Evolutionary conservation across 139 green algal species (phyloP).

Genomic region (Pedinophyceae sp.): DNA sequence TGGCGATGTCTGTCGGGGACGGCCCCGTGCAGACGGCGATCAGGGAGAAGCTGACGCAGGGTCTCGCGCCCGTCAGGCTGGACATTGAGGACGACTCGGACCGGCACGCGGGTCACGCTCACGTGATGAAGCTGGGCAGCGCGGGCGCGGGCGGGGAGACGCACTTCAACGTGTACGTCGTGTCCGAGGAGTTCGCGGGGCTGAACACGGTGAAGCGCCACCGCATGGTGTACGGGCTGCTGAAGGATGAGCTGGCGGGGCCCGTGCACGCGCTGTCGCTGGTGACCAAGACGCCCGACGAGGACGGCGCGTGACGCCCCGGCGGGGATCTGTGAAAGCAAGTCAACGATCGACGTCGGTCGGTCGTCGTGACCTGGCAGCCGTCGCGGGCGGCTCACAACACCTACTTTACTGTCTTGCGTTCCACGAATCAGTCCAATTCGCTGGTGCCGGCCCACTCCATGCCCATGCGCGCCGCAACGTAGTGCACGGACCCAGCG

Average conservation of each 20-base stretch:
- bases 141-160: conserved; percentile 24
- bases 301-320: conserved; percentile 10
- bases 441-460: too few relatives aligned
- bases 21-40: conserved; percentile 20
- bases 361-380: too few relatives aligned
- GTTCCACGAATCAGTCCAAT: too few relatives aligned
- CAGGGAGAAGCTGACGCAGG: conserved; percentile 16
- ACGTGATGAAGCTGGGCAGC: conserved; percentile 1
- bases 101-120: conserved; percentile 37
- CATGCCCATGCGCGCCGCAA: too few relatives aligned
- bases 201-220: conserved; percentile 42
- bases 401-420: too few relatives aligned
- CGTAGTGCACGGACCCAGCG: too few relatives aligned
- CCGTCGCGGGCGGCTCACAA: too few relatives aligned
- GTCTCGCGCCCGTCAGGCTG: conserved; percentile 19
- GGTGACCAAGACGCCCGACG: conserved; percentile 32
- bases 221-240: conserved; percentile 29
- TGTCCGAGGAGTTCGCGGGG: conserved; percentile 35
- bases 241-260: conserved; percentile 33
- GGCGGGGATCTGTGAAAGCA: too few relatives aligned
- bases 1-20: neutral
- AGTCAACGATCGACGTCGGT: too few relatives aligned
- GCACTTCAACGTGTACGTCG: conserved; percentile 35
- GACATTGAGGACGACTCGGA: conserved; percentile 33
- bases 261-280: conserved; percentile 40